Evolutionary conservation across 352 stramenopile species (phyloP), one percentile per base, ranked within the genome.

Genomic region (Globisporangium nagaii): DNA sequence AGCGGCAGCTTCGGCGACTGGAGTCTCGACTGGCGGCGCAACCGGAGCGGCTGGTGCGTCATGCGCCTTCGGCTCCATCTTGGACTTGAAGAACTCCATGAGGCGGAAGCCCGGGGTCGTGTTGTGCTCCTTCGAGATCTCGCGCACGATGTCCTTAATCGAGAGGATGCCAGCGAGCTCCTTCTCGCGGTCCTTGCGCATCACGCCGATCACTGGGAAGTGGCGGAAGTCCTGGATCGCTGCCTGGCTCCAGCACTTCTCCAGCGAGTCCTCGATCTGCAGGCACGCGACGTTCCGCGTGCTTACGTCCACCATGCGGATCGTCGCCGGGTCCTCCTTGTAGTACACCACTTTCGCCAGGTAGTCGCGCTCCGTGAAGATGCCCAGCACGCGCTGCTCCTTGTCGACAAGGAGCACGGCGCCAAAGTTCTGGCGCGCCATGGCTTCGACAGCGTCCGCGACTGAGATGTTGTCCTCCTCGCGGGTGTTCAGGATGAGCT

Each of bases 341-440:
- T 79, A 65, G 42, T 86, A 84, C 32, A 91, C 45, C 35, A 91
- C 79, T 50, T 90, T 90, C 39, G 76, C 75, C 56, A 93, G 60
- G 66, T 93, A 93, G 60, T 93, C 83, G 15, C 81, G 80, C 62
- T 93, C 83, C 10, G 80, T 93, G 57, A 93, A 93, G 49, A 93
- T 93, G 17, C 83, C 83, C 15, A 86, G 60, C 30, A 93, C 79
- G 36, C 75, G 78, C 62, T 91, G 79, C 19, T 90, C 81, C 60
- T 93, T 88, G 65, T 93, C 83, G 9, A 93, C 82, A 8, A 93
- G 63, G 12, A 93, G 58, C 40, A 93, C 83, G 0, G 83, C 71
- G n/a, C 83, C 83, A 63, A 93, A 93, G 59, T 93, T 74, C 55
- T 86, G 72, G 17, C 71, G 75, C 17, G 75, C 67, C 83, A 93